phyloP scores from a whole-genome alignment of 2,329 filamentous ascomycete genomes.

The Didymella exigua region DNA sequence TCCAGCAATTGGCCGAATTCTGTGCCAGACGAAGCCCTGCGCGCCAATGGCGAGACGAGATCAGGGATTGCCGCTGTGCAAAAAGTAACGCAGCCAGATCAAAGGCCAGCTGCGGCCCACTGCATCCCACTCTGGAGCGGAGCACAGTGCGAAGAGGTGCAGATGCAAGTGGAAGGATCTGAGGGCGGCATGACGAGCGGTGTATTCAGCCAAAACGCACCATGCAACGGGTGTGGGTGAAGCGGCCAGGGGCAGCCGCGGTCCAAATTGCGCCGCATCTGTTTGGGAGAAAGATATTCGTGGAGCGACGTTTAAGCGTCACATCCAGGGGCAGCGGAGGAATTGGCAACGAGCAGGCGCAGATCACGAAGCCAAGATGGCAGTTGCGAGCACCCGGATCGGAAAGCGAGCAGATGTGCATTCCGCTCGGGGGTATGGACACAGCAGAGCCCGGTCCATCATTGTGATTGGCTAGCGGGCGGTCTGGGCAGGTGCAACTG shows the following conservation, averaged over 20 bases:
- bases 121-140: constrained; percentile 8
- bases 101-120: constrained; percentile 16
- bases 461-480: constrained; percentile 14
- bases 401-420: constrained; percentile 5
- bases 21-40: constrained; percentile 11
- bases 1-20: constrained; percentile 18
- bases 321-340: constrained; percentile 8
- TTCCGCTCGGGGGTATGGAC: constrained; percentile 4
- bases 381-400: constrained; percentile 7
- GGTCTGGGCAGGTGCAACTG: constrained; percentile 13
- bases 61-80: constrained; percentile 12
- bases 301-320: constrained; percentile 8
- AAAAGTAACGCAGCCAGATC: constrained; percentile 15
- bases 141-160: constrained; percentile 19
- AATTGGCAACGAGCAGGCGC: constrained; percentile 2
- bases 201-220: constrained; percentile 21
- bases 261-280: constrained; percentile 2
- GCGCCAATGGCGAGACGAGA: constrained; percentile 8
- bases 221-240: constrained; percentile 12
- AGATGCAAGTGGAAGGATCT: constrained; percentile 23
- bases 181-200: constrained; percentile 26
- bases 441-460: constrained; percentile 11
- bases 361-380: constrained; percentile 11
- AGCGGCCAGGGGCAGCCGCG: constrained; percentile 6
- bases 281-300: constrained; percentile 11